Evolutionary conservation across 2,329 filamentous ascomycete species (phyloP).

Genomic region (Cladosporium sp.): DNA sequence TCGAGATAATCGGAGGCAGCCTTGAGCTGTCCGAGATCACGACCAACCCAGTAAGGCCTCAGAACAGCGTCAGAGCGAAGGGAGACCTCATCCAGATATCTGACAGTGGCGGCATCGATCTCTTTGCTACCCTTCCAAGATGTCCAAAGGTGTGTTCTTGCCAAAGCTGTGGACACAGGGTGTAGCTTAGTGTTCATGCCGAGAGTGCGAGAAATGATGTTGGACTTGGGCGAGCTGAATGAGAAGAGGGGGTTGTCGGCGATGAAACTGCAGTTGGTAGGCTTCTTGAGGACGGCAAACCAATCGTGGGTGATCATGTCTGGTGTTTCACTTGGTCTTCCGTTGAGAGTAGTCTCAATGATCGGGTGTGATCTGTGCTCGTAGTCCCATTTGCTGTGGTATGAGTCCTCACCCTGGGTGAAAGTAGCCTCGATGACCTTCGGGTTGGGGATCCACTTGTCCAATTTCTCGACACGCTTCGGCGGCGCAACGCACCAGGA

Average conservation of each 20-base stretch:
- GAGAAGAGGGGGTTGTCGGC: constrained; percentile 51
- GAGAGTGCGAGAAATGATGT: constrained; percentile 32
- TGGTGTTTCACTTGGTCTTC: constrained; percentile 48
- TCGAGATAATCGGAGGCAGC: constrained; percentile 34
- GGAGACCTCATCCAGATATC: constrained; percentile 37
- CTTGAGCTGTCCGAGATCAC: constrained; percentile 34
- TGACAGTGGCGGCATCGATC: constrained; percentile 36
- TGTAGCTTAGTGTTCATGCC: constrained; percentile 37
- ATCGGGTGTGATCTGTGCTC: constrained; percentile 39
- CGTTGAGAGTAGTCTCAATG: constrained; percentile 44
- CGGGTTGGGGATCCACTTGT: constrained; percentile 52
- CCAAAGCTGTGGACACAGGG: constrained; percentile 35
- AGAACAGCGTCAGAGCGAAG: constrained; percentile 34
- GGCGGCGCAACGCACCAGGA: constrained; percentile 11
- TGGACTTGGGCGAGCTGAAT: constrained; percentile 38
- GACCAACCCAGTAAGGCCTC: constrained; percentile 35
- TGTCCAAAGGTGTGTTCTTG: constrained; percentile 38
- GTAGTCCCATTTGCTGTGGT: constrained; percentile 45
- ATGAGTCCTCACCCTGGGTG: constrained; percentile 50
- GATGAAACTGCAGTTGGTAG: constrained; percentile 35
- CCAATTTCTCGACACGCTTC: constrained; percentile 40
- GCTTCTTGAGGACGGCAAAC: constrained; percentile 38
- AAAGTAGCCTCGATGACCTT: constrained; percentile 54
- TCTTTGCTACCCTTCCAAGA: constrained; percentile 38
- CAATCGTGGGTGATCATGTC: constrained; percentile 50